A percentile compares a stretch with the other conserved stretches of the same genome.
These are phyloP conservation scores for Eimeria brunetti DNA, from an alignment of 169 alveolate species.

Conservation along the genomic window DNA sequence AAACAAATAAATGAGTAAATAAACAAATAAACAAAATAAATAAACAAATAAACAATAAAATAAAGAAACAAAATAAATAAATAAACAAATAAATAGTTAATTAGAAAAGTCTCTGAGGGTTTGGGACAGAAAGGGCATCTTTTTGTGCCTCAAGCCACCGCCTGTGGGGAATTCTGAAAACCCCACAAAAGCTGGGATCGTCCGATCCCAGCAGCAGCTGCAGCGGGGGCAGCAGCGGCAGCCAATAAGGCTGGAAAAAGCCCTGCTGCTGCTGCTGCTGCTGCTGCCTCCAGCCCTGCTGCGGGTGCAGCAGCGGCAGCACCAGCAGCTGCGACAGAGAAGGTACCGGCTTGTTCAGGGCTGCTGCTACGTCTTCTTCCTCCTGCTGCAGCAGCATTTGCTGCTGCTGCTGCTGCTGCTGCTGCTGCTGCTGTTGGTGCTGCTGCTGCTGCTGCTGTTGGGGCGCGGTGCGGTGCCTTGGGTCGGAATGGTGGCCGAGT, in stretches of 20 bases:
- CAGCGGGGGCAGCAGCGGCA: slow-evolving; percentile 72
- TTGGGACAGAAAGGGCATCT: slow-evolving; percentile 35
- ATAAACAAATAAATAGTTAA: too few species aligned
- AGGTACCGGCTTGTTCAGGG: neutral
- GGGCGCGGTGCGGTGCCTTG: too few species aligned
- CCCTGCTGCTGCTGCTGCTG: too few species aligned
- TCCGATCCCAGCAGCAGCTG: slow-evolving; percentile 35
- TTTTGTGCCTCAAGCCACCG: slow-evolving; percentile 45
- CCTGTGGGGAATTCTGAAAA: slow-evolving; percentile 25
- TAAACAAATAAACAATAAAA: too few species aligned
- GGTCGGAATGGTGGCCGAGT: too few species aligned
- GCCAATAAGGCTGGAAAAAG: slow-evolving; percentile 51
- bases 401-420: slow-evolving; percentile 26
- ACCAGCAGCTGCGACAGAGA: neutral
- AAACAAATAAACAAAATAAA: too few species aligned
- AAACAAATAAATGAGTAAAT: too few species aligned
- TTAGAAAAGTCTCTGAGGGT: slow-evolving; percentile 68
- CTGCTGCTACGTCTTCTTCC: neutral
- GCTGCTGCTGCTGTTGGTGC: neutral
- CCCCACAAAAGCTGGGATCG: slow-evolving; percentile 22
- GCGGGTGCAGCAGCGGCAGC: slow-evolving; percentile 52
- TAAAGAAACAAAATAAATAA: too few species aligned
- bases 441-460: too few species aligned
- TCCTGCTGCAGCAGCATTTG: too few species aligned
- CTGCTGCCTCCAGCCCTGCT: slow-evolving; percentile 70